A percentile compares a stretch with the other conserved stretches of the same genome.
Conservation (phyloP, 192 early-diverging fungal species). For the Coemansia sp. region DNA sequence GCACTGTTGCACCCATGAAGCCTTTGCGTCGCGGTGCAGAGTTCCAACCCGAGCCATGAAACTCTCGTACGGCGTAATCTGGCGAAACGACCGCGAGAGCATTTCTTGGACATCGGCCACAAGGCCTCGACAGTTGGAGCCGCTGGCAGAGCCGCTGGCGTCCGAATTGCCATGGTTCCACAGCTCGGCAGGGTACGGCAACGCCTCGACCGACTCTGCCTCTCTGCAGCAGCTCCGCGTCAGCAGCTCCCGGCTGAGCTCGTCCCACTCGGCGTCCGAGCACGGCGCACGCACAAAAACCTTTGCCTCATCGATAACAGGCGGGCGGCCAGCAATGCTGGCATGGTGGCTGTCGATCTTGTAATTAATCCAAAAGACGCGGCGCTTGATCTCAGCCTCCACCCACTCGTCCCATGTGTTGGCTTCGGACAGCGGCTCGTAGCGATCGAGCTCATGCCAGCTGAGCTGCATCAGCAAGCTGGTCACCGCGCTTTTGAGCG, state of each 20-base stretch:
- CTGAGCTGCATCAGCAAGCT: conserved; percentile 29
- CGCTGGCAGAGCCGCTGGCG: neutral
- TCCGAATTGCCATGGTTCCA: conserved; percentile 7
- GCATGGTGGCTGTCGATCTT: conserved; percentile 31
- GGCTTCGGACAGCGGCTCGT: conserved; percentile 3
- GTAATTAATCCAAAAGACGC: conserved; percentile 32
- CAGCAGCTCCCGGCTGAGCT: conserved; percentile 16
- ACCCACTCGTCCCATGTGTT: conserved; percentile 40
- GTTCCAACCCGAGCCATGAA: conserved; percentile 21
- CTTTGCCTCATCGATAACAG: conserved; percentile 11
- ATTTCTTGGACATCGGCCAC: conserved; percentile 6
- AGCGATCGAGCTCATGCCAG: conserved; percentile 37
- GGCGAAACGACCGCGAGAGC: conserved; percentile 13
- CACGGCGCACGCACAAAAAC: conserved; percentile 20
- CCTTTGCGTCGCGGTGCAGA: conserved; percentile 22
- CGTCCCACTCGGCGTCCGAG: conserved; percentile 37
- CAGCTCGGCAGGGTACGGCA: conserved; percentile 7
- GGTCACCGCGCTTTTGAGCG: conserved; percentile 17
- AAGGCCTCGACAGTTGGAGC: conserved; percentile 1
- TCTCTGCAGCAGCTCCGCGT: conserved; percentile 11
- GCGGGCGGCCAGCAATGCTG: conserved; percentile 11
- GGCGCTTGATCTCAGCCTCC: conserved; percentile 33
- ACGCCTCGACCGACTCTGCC: conserved; percentile 3
- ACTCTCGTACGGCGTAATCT: conserved; percentile 9
- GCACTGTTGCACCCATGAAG: conserved; percentile 11